Evolutionary conservation across 441 rosid genomes (phyloP).

Genomic region (Macaranga tanarius): DNA sequence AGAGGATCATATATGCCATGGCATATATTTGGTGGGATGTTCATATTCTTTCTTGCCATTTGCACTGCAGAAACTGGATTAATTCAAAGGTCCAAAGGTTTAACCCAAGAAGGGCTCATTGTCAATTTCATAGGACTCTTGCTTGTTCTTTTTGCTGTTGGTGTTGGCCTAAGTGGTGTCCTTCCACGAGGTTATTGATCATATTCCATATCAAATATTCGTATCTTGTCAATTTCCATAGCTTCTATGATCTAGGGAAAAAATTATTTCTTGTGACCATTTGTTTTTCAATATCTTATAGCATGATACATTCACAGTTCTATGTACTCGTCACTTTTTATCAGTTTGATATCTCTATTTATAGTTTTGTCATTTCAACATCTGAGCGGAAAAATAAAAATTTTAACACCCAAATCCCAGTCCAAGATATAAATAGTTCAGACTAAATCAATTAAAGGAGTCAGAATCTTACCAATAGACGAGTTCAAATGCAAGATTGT

Average conservation of each 20-base stretch:
- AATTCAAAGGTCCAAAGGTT: conserved; percentile 23
- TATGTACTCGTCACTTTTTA: too few species aligned
- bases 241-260: not conserved
- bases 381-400: too few species aligned
- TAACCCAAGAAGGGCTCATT: conserved; percentile 36
- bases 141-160: conserved; percentile 38
- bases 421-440: too few species aligned
- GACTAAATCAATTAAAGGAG: too few species aligned
- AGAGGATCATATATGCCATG: conserved; percentile 46
- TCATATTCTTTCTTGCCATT: conserved; percentile 39
- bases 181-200: conserved; percentile 32
- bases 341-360: too few species aligned
- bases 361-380: too few species aligned
- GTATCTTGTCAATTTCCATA: not conserved
- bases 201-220: not conserved
- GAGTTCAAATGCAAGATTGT: too few species aligned
- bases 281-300: not conserved
- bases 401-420: too few species aligned
- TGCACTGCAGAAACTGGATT: conserved; percentile 49
- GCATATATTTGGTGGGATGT: conserved; percentile 46
- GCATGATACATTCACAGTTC: too few species aligned
- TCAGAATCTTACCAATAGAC: too few species aligned
- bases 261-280: not conserved
- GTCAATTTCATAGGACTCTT: conserved; percentile 47
- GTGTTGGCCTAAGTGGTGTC: conserved; percentile 38